Conservation (phyloP, 1,139 yeast genomes). For the Yamadazyma siamensis region DNA sequence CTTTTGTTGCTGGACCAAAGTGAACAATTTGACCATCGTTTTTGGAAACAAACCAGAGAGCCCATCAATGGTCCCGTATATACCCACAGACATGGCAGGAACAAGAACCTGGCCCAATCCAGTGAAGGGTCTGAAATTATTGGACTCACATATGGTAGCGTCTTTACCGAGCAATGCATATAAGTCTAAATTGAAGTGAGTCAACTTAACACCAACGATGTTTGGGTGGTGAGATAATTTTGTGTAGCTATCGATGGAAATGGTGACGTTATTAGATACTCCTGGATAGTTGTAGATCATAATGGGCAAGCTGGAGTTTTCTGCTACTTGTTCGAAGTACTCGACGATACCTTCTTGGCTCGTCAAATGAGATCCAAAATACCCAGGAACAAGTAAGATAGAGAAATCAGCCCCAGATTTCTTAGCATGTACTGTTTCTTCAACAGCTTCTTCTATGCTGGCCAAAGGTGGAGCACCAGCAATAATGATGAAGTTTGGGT, state of each 20-base stretch:
- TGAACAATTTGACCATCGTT: conserved; percentile 31
- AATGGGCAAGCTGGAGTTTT: conserved; percentile 28
- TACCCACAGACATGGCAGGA: conserved; percentile 43
- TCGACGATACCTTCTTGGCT: conserved; percentile 34
- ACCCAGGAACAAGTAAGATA: conserved; percentile 30
- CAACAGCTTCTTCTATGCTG: conserved; percentile 26
- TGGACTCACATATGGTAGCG: conserved; percentile 22
- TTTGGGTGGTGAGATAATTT: conserved; percentile 29
- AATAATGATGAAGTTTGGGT: conserved; percentile 22
- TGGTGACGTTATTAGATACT: conserved; percentile 33
- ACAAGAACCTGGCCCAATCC: conserved; percentile 47
- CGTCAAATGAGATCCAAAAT: conserved; percentile 31
- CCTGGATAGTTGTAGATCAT: conserved; percentile 38
- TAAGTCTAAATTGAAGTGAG: conserved; percentile 38
- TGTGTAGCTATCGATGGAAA: conserved; percentile 32
- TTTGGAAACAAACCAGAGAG: conserved; percentile 40
- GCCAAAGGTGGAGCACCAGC: conserved; percentile 35
- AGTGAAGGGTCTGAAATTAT: conserved; percentile 41
- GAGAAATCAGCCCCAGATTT: conserved; percentile 35
- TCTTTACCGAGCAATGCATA: conserved; percentile 37
- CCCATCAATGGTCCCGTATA: conserved; percentile 46
- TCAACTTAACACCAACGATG: conserved; percentile 36
- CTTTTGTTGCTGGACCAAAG: conserved; percentile 26
- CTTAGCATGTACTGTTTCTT: conserved; percentile 24
- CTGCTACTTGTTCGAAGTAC: conserved; percentile 30